phyloP scores from a whole-genome alignment of 2,329 filamentous ascomycete species.

The Pseudofabraea citricarpa region DNA sequence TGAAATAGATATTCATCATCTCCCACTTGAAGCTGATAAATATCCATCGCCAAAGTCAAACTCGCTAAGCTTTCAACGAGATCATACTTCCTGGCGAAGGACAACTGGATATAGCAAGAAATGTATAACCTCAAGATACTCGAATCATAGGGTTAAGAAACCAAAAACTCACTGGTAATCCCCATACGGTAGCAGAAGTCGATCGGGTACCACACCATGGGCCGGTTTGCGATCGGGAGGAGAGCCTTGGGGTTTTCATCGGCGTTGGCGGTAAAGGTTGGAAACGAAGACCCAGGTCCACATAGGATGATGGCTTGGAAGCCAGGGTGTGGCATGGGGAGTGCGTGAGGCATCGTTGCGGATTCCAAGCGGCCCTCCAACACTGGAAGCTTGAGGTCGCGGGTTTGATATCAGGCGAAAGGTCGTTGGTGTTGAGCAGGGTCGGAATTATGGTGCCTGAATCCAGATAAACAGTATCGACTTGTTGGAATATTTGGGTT shows the following conservation, averaged over 20 bases:
- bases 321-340: constrained; percentile 67
- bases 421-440: too few species aligned
- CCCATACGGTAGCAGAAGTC: constrained; percentile 82
- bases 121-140: constrained; percentile 1
- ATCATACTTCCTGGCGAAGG: too few species aligned
- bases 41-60: too few species aligned
- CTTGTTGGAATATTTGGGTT: too few species aligned
- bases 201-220: constrained; percentile 87
- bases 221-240: constrained; percentile 75
- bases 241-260: constrained; percentile 79
- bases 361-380: too few species aligned
- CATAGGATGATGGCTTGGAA: constrained; percentile 81
- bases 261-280: constrained; percentile 76
- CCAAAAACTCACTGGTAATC: constrained; percentile 56
- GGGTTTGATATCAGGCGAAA: too few species aligned
- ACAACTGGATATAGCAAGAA: not conserved
- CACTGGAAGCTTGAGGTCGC: too few species aligned
- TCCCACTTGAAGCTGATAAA: too few species aligned
- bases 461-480: too few species aligned
- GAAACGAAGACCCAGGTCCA: constrained; percentile 75
- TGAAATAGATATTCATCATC: too few species aligned
- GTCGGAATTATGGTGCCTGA: too few species aligned
- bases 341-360: constrained; percentile 66
- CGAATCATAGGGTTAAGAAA: constrained; percentile 13
- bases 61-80: too few species aligned